Base-by-base conservation (phyloP, 306 rosid genomes). In the Phaseolus lunatus region DNA sequence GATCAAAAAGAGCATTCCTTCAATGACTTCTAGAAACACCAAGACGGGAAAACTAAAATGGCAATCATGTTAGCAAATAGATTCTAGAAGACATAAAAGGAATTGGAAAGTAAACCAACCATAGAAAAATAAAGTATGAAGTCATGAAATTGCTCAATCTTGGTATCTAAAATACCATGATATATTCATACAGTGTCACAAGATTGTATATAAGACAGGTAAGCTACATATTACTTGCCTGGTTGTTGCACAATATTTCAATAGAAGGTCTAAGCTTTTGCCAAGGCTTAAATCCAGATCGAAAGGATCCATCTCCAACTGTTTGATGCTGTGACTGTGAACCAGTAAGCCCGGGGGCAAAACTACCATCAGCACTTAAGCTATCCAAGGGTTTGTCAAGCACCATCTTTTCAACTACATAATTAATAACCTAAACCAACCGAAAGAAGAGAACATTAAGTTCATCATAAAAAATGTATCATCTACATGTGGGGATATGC, bases 231-330 rank as follows among this genome's bases (percentile, higher is more conserved):
- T 45, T 54, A 83, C 93, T 88, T 86, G 88, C 98, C 97, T 94
- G 98, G 75, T 91, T 96, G 88, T 88, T 92, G 85, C 99, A 92
- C 82, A 96, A 70, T 82, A 96, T 89, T 88, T 96, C 99, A 81
- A 96, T 89, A 61, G 97, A 88, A 72, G 99, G 97, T 78, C 84
- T 89, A 69, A 82, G 90, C 89, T 90, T 95, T 80, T 88, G 97
- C 97, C 96, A 89, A 61, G 94, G 89, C 91, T 89, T 92, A 65
- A 84, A 84, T 78, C 93, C 99, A 75, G 97, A 81, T 8, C 99
- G 90, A 71, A 88, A 91, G 70, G 97, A 87, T 85, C 84, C 95
- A 82, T 92, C 98, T 71, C 94, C 97, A 85, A 85, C 75, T 41
- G 81, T 73, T 73, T 86, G 85, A 56, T 73, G 83, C 54, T 73